phyloP scores from a whole-genome alignment of 805 yeast species.

The Ogataea naganishii region DNA sequence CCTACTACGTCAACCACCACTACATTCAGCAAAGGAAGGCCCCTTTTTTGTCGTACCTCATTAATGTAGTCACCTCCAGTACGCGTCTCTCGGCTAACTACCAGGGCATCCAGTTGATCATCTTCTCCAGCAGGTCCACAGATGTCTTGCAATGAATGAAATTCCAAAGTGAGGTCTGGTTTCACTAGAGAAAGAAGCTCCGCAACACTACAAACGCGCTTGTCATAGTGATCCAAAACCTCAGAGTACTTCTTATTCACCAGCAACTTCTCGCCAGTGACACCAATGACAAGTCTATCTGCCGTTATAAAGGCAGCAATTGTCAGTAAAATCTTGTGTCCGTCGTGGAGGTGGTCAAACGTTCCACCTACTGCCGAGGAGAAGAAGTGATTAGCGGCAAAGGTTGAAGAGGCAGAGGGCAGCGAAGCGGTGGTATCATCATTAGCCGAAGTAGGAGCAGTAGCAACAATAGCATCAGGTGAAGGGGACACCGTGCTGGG shows the following conservation, averaged over 20 bases:
- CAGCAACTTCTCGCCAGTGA: conserved; percentile 70
- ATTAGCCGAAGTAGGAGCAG: too few species aligned
- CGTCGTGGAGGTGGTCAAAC: conserved; percentile 93
- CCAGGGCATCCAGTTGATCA: conserved; percentile 65
- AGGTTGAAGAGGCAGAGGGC: too few species aligned
- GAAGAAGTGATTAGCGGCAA: too few species aligned
- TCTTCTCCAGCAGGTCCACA: conserved; percentile 90
- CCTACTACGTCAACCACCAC: conserved; percentile 61
- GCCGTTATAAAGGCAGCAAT: conserved; percentile 57
- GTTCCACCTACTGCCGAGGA: conserved; percentile 92
- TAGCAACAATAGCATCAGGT: too few species aligned
- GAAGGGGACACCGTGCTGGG: too few species aligned
- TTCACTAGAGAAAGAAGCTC: conserved; percentile 40
- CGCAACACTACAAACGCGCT: conserved; percentile 38
- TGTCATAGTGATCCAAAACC: conserved; percentile 47
- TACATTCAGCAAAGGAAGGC: conserved; percentile 42
- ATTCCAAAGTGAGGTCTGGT: conserved; percentile 38
- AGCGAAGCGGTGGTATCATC: too few species aligned
- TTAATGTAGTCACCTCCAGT: conserved; percentile 73
- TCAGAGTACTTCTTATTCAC: conserved; percentile 68
- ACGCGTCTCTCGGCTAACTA: conserved; percentile 73
- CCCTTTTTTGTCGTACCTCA: conserved; percentile 46
- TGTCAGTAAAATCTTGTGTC: conserved; percentile 80
- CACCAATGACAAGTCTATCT: conserved; percentile 60
- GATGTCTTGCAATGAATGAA: conserved; percentile 66